Percentiles rank a stretch among this genome's conserved stretches.
These are phyloP conservation scores for Rhizomucor pusillus DNA, from an alignment of 371 early-diverging fungal genomes.

Conservation along the genomic window DNA sequence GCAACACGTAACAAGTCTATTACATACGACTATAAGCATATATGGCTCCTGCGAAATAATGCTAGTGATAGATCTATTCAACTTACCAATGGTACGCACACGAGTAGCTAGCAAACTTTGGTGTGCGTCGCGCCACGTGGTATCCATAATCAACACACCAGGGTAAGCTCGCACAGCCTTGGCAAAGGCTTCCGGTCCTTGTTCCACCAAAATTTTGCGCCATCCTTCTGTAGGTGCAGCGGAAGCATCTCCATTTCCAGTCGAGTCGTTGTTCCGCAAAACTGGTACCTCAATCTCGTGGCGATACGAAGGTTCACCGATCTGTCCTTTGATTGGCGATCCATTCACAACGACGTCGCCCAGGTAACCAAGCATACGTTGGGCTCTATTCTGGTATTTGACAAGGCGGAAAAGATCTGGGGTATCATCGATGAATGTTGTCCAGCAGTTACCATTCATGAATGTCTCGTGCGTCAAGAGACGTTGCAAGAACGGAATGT, in stretches of 20 bases:
- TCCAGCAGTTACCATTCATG: constrained; percentile 83
- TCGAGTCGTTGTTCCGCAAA: constrained; percentile 42
- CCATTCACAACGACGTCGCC: constrained; percentile 94
- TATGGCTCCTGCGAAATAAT: too few species aligned
- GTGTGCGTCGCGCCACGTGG: constrained; percentile 96
- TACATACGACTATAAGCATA: too few species aligned
- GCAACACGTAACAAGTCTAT: constrained; percentile 76
- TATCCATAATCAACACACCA: constrained; percentile 90
- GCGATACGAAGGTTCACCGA: constrained; percentile 62
- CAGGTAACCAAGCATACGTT: constrained; percentile 83
- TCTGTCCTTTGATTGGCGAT: constrained; percentile 86
- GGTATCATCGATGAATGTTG: constrained; percentile 95
- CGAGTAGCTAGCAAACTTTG: constrained; percentile 92
- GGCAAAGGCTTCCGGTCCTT: constrained; percentile 89
- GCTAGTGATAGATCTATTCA: too few species aligned
- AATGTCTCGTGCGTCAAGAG: constrained; percentile 80
- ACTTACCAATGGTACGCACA: constrained; percentile 82
- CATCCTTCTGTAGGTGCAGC: constrained; percentile 75
- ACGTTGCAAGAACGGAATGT: constrained; percentile 89
- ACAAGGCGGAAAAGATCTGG: constrained; percentile 81
- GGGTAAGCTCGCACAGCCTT: constrained; percentile 85
- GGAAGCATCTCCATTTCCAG: constrained; percentile 44
- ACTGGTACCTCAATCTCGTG: constrained; percentile 60
- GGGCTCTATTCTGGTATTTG: constrained; percentile 80
- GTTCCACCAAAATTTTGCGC: constrained; percentile 80